Conservation (phyloP, 352 stramenopile genomes). For the Blastocystis sp. region DNA sequence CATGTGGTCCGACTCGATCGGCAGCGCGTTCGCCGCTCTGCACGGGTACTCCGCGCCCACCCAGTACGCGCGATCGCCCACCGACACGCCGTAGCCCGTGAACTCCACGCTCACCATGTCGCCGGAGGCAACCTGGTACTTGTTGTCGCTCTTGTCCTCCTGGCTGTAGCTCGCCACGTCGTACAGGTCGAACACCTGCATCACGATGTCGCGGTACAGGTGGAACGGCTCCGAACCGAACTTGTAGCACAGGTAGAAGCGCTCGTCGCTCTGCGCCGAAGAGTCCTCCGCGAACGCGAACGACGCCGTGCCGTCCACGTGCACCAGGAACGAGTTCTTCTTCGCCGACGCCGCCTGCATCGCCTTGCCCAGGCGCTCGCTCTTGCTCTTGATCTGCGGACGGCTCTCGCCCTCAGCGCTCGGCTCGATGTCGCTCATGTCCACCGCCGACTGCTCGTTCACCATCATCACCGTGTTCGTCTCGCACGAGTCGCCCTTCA, state of each 20-base stretch:
- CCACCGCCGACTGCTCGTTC: background rate
- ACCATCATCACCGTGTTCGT: slow-evolving; percentile 36
- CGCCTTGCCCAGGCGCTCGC: slow-evolving; percentile 23
- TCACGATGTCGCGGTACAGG: slow-evolving; percentile 47
- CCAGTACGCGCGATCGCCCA: slow-evolving; percentile 58
- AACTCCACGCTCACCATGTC: slow-evolving; percentile 33
- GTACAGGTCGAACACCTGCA: slow-evolving; percentile 65
- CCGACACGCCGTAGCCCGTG: slow-evolving; percentile 38
- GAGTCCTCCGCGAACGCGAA: slow-evolving; percentile 67
- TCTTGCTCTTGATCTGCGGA: slow-evolving; percentile 3
- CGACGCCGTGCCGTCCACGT: background rate
- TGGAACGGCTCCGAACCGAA: slow-evolving; percentile 71
- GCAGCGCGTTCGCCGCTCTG: slow-evolving; percentile 34
- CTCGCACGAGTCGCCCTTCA: slow-evolving; percentile 53
- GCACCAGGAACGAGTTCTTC: slow-evolving; percentile 44
- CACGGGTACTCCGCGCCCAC: slow-evolving; percentile 36
- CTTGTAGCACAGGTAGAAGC: slow-evolving; percentile 74
- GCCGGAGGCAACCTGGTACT: slow-evolving; percentile 43
- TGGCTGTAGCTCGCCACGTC: slow-evolving; percentile 53
- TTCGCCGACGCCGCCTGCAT: slow-evolving; percentile 11
- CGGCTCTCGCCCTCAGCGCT: slow-evolving; percentile 14
- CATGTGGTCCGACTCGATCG: background rate
- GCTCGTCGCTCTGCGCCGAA: slow-evolving; percentile 43
- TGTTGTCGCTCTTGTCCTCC: slow-evolving; percentile 31
- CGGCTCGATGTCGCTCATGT: background rate